Evolutionary conservation across 768 basidiomycete genomes (phyloP), one percentile per base, ranked within the genome.

Genomic region (Pulveroboletus frians): DNA sequence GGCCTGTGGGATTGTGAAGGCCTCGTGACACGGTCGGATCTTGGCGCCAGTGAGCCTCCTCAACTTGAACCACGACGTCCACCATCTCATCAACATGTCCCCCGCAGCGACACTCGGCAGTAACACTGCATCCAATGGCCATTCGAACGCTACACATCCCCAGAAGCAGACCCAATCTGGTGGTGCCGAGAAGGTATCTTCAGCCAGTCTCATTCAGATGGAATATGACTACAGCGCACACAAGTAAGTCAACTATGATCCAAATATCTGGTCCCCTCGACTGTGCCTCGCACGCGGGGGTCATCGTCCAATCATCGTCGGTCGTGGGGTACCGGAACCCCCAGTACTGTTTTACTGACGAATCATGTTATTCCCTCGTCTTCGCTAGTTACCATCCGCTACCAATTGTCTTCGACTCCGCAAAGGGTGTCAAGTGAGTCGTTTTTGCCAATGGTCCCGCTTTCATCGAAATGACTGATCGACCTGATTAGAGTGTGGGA

Each of bases 391-490:
- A 98, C 66, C 92, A 96, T 65, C 94, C 96, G 0, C 73, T 98
- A 9, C 94, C 95, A 9, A 81, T 96, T 53, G 94, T 96, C 43
- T 95, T 98, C 61, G 92, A 96, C 56, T 78, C 80, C 39, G 95
- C 88, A 18, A 78, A 79, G 53, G 96, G 95, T 37, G 92, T 89
- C 21, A 88, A 84, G 89, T 92, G 76, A 78, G 87, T 74, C 46
- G 39, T 67, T 75, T 76, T 66, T 55, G 73, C 65, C 40, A 50
- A 53, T 50, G 54, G 57, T 20, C 27, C 50, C 21, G 17, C 50
- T 31, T 51, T 9, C 2, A 40, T 43, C 29, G 14, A 35, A 10
- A 40, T 20, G 15, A 34, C 38, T 41, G 47, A 49, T 51, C 37
- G 45, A 47, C 43, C 44, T 44, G 10, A 34, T 34, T 26, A 81